These are phyloP conservation scores for Metschnikowia arizonensis DNA, from an alignment of 805 yeast genomes.

Conservation along the genomic window DNA sequence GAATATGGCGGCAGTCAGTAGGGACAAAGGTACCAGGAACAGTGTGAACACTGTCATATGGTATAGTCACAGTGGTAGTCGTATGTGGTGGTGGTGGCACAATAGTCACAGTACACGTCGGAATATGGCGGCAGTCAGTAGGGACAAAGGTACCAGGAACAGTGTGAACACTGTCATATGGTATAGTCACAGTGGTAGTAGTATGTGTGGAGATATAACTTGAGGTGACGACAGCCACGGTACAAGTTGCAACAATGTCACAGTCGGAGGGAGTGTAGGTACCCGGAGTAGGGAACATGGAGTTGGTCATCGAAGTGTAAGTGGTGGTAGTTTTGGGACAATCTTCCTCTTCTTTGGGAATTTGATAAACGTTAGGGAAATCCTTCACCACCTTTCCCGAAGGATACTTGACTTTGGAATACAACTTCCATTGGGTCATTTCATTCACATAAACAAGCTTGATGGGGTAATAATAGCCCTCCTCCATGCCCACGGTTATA, in stretches of 20 bases:
- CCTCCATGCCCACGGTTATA: slow-evolving; percentile 5
- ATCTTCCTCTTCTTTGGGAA: neutral
- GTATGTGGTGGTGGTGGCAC: slow-evolving; percentile 7
- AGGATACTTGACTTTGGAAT: slow-evolving; percentile 1
- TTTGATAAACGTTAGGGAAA: slow-evolving; percentile 3
- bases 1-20: no score
- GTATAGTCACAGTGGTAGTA: neutral
- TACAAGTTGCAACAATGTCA: neutral
- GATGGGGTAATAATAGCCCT: slow-evolving; percentile 10
- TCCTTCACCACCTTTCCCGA: neutral
- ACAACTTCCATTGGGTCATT: slow-evolving; percentile 8
- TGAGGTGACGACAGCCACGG: slow-evolving; percentile 2
- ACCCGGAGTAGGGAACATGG: slow-evolving; percentile 10
- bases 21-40: no score
- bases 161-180: neutral
- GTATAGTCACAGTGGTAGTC: slow-evolving; percentile 2
- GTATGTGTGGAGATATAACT: neutral
- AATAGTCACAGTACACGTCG: slow-evolving; percentile 17
- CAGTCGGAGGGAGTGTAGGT: slow-evolving; percentile 10
- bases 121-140: slow-evolving; percentile 14
- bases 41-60: slow-evolving; percentile 9
- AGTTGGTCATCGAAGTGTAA: slow-evolving; percentile 4
- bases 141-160: neutral
- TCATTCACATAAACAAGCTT: slow-evolving; percentile 11
- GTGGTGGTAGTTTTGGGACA: slow-evolving; percentile 6